Percentiles rank a stretch among this genome's conserved stretches.
These are phyloP conservation scores for Leptodermis oblonga DNA, from an alignment of 257 asterid genomes.

Conservation along the genomic window DNA sequence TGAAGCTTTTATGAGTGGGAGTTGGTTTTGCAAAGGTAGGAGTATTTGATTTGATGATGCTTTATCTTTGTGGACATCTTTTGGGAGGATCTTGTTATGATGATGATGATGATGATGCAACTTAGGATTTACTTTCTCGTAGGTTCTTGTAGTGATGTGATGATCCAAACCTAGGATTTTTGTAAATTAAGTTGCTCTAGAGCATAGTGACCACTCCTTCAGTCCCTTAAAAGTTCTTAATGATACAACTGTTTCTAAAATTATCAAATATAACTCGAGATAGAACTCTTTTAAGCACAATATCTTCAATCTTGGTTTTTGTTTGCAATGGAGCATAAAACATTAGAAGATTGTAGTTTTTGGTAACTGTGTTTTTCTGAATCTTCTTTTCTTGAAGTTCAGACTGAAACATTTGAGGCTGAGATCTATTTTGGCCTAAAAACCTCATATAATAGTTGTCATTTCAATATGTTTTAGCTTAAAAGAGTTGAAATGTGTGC, in stretches of 20 bases:
- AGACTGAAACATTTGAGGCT: background rate
- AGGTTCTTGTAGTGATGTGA: too few relatives aligned
- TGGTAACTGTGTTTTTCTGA: background rate
- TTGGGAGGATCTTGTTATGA: too few relatives aligned
- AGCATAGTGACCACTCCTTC: background rate
- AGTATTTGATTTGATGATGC: background rate
- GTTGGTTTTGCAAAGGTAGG: background rate
- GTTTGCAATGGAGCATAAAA: background rate
- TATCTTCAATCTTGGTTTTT: background rate
- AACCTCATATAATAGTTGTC: too few relatives aligned
- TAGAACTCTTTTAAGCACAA: too few relatives aligned
- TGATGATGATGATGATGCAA: background rate
- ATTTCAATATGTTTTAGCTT: too few relatives aligned
- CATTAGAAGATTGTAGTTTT: background rate
- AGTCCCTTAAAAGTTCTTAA: too few relatives aligned
- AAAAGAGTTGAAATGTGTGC: slow-evolving; percentile 3
- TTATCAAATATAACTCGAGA: too few relatives aligned
- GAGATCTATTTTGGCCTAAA: too few relatives aligned
- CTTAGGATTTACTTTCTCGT: background rate
- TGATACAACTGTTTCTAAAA: too few relatives aligned
- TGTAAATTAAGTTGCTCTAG: background rate
- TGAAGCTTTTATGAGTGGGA: background rate
- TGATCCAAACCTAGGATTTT: too few relatives aligned
- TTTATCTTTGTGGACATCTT: background rate
- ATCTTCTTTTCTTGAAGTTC: background rate